Conservation (phyloP, 371 early-diverging fungal genomes). For the Haplosporangium sp. region DNA sequence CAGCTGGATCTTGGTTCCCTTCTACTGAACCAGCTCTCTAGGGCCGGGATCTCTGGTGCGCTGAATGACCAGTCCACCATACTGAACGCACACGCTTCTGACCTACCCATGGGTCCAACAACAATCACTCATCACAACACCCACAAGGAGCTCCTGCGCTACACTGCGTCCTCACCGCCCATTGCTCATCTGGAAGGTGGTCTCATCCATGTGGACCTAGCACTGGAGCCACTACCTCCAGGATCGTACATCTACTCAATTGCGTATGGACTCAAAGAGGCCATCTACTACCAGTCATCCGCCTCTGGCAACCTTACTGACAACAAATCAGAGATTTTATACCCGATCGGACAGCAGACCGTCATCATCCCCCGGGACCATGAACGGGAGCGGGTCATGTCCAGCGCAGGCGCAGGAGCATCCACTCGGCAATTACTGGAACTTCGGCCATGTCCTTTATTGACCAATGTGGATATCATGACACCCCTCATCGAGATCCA, state of each 20-base stretch:
- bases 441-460: constrained; percentile 39
- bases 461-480: constrained; percentile 40
- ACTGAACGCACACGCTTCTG: constrained; percentile 5
- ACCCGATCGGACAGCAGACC: constrained; percentile 53
- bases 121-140: constrained; percentile 54
- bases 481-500: constrained; percentile 50
- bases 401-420: constrained; percentile 52
- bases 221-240: constrained; percentile 48
- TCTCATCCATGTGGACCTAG: constrained; percentile 35
- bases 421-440: constrained; percentile 51
- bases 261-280: constrained; percentile 48
- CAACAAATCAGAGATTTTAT: constrained; percentile 54
- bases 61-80: background rate
- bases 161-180: constrained; percentile 47
- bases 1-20: constrained; percentile 36
- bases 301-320: constrained; percentile 42
- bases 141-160: constrained; percentile 47
- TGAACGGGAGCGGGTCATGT: constrained; percentile 45
- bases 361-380: constrained; percentile 50
- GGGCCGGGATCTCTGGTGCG: constrained; percentile 20
- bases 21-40: constrained; percentile 33
- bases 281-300: constrained; percentile 47
- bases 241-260: constrained; percentile 51
- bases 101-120: constrained; percentile 22
- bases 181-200: constrained; percentile 47